These are phyloP conservation scores for Nectriaceae sp. DNA, from an alignment of 2,329 filamentous ascomycete genomes.

Conservation along the genomic window DNA sequence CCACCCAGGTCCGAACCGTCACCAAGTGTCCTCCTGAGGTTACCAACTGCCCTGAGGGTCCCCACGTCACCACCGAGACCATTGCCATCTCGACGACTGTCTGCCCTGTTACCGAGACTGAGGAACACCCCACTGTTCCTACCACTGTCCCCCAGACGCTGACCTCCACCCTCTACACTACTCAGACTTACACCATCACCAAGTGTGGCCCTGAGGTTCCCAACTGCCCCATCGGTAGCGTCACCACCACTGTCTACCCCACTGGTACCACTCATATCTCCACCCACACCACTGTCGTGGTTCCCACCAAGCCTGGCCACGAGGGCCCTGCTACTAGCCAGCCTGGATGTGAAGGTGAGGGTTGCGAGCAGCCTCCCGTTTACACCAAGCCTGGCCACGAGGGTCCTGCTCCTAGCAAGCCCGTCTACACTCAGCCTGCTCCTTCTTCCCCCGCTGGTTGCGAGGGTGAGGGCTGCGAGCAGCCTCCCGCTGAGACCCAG, in stretches of 20 bases:
- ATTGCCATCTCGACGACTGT: constrained; percentile 40
- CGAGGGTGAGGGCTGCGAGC: background rate
- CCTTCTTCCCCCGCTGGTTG: constrained; percentile 11
- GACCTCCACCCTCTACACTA: constrained; percentile 31
- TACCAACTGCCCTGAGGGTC: constrained; percentile 28
- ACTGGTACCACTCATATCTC: constrained; percentile 37
- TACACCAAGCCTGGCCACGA: background rate
- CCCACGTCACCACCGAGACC: constrained; percentile 30
- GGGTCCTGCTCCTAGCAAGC: constrained; percentile 3
- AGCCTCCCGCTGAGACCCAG: background rate
- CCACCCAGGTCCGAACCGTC: constrained; percentile 24
- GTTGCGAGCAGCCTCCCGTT: background rate
- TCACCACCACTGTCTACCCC: constrained; percentile 31
- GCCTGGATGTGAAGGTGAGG: too few species aligned
- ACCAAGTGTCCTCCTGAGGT: constrained; percentile 22
- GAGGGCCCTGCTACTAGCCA: background rate
- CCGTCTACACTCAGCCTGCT: constrained; percentile 9
- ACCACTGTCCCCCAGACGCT: constrained; percentile 33
- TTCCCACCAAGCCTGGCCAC: constrained; percentile 2
- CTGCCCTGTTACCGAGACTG: constrained; percentile 24
- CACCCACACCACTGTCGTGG: constrained; percentile 16
- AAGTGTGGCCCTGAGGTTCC: constrained; percentile 31
- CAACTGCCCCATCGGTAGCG: constrained; percentile 34
- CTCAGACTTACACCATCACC: constrained; percentile 36
- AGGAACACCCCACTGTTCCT: constrained; percentile 11